Evolutionary conservation across 1,284 basidiomycete genomes (phyloP), one percentile per base, ranked within the genome.

Genomic region (Pyrrhoderma lamaoense): DNA sequence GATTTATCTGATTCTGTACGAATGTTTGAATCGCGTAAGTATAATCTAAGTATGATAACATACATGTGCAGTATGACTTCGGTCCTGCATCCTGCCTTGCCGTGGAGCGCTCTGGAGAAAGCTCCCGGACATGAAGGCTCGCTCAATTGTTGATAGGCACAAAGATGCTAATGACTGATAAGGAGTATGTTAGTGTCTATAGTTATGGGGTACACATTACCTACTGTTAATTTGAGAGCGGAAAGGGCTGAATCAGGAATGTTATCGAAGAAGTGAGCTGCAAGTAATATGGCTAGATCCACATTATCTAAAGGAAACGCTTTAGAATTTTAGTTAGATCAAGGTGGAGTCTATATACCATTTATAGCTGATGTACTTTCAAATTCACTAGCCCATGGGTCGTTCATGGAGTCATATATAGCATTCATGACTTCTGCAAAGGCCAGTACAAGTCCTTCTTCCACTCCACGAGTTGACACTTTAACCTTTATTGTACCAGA

Each of bases 361-460:
- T n/a, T n/a, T n/a, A n/a, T n/a, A n/a, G n/a, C n/a, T n/a, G n/a
- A n/a, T n/a, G n/a, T n/a, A n/a, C n/a, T n/a, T n/a, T 72, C 71
- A 60, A 86, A 87, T 59, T 88, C 83, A 44, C 67, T 73, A 60
- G 80, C 78, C 85, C 85, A 88, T 11, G 19, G 18, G 31, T 73
- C 75, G 35, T 66, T 66, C 2, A 65, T 63, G 9, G 61, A 55
- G 19, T 60, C 56, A 43, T 59, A 60, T 48, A 63, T 61, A 18
- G 64, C 65, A 57, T 88, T 85, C 63, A 86, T 76, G 7, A 80
- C 73, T 61, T 88, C 85, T 7, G 86, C 85, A 31, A 86, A 68
- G 3, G 81, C 75, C 27, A 89, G 68, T 14, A 88, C 36, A 4
- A 47, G 19, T 16, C 83, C 79, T 52, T 84, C 76, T 62, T 89